Percentiles rank a stretch among this genome's conserved stretches.
These are phyloP conservation scores for Neobulgaria alba DNA, from an alignment of 2,329 filamentous ascomycete species.

Conservation along the genomic window DNA sequence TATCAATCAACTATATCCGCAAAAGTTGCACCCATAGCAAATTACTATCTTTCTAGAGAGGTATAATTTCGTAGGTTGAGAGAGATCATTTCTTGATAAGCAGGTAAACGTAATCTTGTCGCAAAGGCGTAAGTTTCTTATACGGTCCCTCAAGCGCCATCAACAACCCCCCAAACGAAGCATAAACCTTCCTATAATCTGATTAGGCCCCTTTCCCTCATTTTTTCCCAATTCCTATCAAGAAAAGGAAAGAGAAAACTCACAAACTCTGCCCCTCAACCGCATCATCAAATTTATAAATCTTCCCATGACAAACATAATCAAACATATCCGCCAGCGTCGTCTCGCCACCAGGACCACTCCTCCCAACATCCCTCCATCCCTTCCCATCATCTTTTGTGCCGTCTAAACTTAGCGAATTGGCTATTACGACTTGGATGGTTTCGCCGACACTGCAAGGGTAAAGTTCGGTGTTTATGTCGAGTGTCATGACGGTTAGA, in stretches of 20 bases:
- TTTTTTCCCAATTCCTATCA: not conserved
- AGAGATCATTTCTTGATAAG: conserved; percentile 73
- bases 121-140: conserved; percentile 85
- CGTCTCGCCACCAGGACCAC: conserved; percentile 42
- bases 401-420: conserved; percentile 79
- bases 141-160: conserved; percentile 89
- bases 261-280: conserved; percentile 77
- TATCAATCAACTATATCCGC: too few species aligned
- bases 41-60: too few species aligned
- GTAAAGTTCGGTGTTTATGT: conserved; percentile 92
- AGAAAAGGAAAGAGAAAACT: conserved; percentile 32
- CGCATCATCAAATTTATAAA: conserved; percentile 79
- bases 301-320: conserved; percentile 83
- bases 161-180: conserved; percentile 87
- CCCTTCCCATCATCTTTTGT: conserved; percentile 66
- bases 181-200: conserved; percentile 70
- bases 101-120: conserved; percentile 90
- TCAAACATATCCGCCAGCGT: conserved; percentile 73
- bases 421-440: conserved; percentile 74
- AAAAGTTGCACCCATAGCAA: too few species aligned
- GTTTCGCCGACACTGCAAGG: conserved; percentile 66
- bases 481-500: conserved; percentile 70
- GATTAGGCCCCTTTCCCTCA: conserved; percentile 2
- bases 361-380: conserved; percentile 68
- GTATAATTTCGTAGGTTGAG: too few species aligned